A percentile compares a stretch with the other conserved stretches of the same genome.
These are phyloP conservation scores for Pleurotus cornucopiae DNA, from an alignment of 768 basidiomycete species.

Conservation along the genomic window DNA sequence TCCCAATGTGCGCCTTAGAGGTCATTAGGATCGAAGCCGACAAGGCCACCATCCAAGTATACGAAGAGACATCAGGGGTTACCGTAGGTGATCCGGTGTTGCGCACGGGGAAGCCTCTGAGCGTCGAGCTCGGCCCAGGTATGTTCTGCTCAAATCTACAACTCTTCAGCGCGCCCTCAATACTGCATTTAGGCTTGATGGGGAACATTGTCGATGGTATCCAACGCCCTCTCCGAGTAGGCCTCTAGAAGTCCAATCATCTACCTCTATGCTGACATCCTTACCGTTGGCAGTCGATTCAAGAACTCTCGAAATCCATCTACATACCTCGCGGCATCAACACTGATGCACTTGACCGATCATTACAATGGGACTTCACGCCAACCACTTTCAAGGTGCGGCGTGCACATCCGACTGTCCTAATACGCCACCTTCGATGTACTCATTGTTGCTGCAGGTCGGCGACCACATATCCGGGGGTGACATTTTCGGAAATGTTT, in stretches of 20 bases:
- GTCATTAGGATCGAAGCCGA: conserved; percentile 98
- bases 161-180: neutral
- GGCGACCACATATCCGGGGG: conserved; percentile 98
- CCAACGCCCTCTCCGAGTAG: conserved; percentile 83
- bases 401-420: conserved; percentile 3
- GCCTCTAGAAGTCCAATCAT: conserved; percentile 21
- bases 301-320: conserved; percentile 97
- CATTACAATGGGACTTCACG: conserved; percentile 91
- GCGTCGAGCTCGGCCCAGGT: conserved; percentile 98
- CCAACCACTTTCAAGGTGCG: conserved; percentile 73
- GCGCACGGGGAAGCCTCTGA: conserved; percentile 95
- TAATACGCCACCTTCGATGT: conserved; percentile 4
- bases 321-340: conserved; percentile 99
- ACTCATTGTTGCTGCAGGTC: conserved; percentile 43
- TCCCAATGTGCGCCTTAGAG: conserved; percentile 47
- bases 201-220: conserved; percentile 99
- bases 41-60: conserved; percentile 98
- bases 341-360: conserved; percentile 88
- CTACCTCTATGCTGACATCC: neutral
- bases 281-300: conserved; percentile 60
- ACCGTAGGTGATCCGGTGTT: conserved; percentile 98
- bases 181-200: conserved; percentile 73
- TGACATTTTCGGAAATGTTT: conserved; percentile 92
- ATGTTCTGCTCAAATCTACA: conserved; percentile 16
- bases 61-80: conserved; percentile 98